Base-by-base conservation (phyloP, 2,329 filamentous ascomycete genomes). In the Exophiala alcalophila region DNA sequence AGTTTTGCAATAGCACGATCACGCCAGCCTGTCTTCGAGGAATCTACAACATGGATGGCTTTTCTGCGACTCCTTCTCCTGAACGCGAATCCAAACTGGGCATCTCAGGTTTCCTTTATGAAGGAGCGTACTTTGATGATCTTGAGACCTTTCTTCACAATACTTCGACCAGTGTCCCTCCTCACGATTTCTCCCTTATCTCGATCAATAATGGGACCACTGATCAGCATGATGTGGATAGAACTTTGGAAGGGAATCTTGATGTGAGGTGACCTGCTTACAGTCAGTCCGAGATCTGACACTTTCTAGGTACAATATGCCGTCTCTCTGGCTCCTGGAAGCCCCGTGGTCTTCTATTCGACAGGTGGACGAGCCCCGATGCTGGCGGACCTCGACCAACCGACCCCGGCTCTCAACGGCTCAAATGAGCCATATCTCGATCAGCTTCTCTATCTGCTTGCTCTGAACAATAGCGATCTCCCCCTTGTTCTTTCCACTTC, bases 401-500 rank as follows among this genome's bases (percentile, higher is more conserved):
- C 70, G 60, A 23, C 57, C 15, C 29, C 52, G 1, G 58, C 57
- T 4, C 52, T 65, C 51, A 73, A 80, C 47, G 38, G 27, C 8
- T 65, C 65, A 7, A 81, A 84, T 53, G 83, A 86, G 64, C 81
- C 81, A 0, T 87, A 81, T 59, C 68, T 86, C 3, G 74, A 74
- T 11, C 80, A 82, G 60, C 70, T 82, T 4, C 70, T 74, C 43
- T 76, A 81, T 58, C 67, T 86, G 7, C 65, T 84, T 3, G 59
- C 65, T 14, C 69, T 81, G 14, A 61, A 69, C 1, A 71, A 78
- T 46, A 59, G 67, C 3, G 60, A 76, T 12, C 66, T 86, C 0
- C 83, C 84, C 0, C 72, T 76, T 3, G 76, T 84, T 12, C 70
- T 87, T 28, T 76, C 73, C 27, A 83, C 80, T n/a, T 86, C 81